Percentiles rank a stretch among this genome's conserved stretches.
Conservation (phyloP, 768 basidiomycete species). For the Butyriboletus loyo region DNA sequence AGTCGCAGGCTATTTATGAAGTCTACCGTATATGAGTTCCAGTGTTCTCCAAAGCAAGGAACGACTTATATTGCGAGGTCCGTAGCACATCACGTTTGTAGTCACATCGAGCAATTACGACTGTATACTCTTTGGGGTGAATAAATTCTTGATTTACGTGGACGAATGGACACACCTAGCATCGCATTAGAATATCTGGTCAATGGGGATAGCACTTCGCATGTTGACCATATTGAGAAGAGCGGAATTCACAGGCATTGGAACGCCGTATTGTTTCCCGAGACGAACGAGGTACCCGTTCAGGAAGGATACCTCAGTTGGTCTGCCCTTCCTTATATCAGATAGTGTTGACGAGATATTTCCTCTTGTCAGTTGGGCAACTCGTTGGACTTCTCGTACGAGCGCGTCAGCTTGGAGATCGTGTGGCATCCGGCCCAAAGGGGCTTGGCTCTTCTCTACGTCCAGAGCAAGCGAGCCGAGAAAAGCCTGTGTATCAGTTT, state of each 20-base stretch:
- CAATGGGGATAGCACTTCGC: slow-evolving; percentile 53
- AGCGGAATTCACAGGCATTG: slow-evolving; percentile 55
- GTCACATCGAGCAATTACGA: no score
- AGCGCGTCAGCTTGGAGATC: slow-evolving; percentile 46
- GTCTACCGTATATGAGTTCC: not conserved
- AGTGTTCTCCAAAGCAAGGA: not conserved
- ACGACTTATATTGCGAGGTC: not conserved
- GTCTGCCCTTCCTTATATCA: slow-evolving; percentile 59
- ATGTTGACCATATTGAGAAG: slow-evolving; percentile 59
- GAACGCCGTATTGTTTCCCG: slow-evolving; percentile 54
- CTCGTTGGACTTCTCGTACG: slow-evolving; percentile 52
- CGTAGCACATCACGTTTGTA: not conserved
- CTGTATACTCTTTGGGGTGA: slow-evolving; percentile 5
- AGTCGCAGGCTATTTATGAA: not conserved
- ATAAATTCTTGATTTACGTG: not conserved
- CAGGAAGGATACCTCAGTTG: slow-evolving; percentile 78
- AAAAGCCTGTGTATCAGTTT: slow-evolving; percentile 35
- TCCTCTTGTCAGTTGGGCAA: slow-evolving; percentile 53
- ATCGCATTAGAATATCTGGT: slow-evolving; percentile 35
- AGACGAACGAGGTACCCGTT: slow-evolving; percentile 77
- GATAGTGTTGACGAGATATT: slow-evolving; percentile 82
- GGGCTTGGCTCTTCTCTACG: slow-evolving; percentile 22
- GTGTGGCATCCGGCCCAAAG: slow-evolving; percentile 42
- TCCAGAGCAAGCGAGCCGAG: slow-evolving; percentile 24
- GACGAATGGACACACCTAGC: slow-evolving; percentile 10